phyloP scores from a whole-genome alignment of 352 stramenopile species.

The Phytopythium mirpurense region DNA sequence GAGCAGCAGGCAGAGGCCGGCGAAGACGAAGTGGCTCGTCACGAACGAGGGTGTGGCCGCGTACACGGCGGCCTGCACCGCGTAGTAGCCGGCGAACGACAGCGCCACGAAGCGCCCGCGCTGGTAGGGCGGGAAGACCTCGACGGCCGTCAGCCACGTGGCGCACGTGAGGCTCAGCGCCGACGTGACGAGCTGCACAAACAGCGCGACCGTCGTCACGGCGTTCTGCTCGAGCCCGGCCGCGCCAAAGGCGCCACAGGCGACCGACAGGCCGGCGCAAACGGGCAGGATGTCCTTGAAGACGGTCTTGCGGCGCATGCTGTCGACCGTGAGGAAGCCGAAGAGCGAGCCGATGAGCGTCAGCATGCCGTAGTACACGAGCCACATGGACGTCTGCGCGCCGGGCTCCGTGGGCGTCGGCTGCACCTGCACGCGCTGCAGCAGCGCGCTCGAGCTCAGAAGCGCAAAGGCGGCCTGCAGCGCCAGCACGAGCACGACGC shows the following conservation, averaged over 20 bases:
- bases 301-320: conserved; percentile 83
- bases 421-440: conserved; percentile 65
- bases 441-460: conserved; percentile 62
- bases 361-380: conserved; percentile 76
- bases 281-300: conserved; percentile 85
- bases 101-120: conserved; percentile 56
- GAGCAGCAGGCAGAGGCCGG: conserved; percentile 53
- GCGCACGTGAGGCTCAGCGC: conserved; percentile 70
- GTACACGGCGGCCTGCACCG: conserved; percentile 60
- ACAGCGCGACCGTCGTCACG: conserved; percentile 65
- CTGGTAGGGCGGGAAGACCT: conserved; percentile 83
- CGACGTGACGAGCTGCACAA: conserved; percentile 60
- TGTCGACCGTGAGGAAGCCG: conserved; percentile 77
- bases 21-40: conserved; percentile 73
- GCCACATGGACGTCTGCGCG: conserved; percentile 66
- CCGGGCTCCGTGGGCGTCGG: conserved; percentile 26
- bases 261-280: conserved; percentile 44
- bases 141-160: conserved; percentile 79
- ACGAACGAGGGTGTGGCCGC: conserved; percentile 63
- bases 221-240: conserved; percentile 33
- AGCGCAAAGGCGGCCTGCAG: conserved; percentile 67
- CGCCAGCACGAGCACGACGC: conserved; percentile 47
- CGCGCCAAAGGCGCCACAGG: conserved; percentile 52
- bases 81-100: conserved; percentile 77
- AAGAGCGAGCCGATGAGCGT: conserved; percentile 60